Evolutionary conservation across 139 green algal genomes (phyloP), one percentile per base, ranked within the genome.

Genomic region (Chlamydomonas schloesseri): DNA sequence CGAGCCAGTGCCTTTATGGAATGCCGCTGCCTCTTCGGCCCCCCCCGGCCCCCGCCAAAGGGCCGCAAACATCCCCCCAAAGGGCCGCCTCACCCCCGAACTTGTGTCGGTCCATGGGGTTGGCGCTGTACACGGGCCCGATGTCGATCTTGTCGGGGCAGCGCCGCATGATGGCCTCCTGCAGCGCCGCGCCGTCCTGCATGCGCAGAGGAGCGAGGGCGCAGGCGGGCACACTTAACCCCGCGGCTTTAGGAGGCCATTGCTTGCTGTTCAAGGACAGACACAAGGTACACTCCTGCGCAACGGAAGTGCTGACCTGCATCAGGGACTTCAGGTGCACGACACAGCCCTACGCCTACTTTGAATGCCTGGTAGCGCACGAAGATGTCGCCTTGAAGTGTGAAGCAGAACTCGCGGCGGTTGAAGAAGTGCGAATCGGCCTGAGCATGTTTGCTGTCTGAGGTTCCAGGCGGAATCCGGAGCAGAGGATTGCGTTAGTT

Each of bases 281-380:
- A n/a, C n/a, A n/a, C n/a, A n/a, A n/a, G n/a, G n/a, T n/a, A n/a
- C n/a, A n/a, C n/a, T n/a, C 53, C 53, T 24, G 53, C 53, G 14
- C 53, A 60, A 60, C 53, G 53, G 14, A 73, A 13, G 10, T 62
- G n/a, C n/a, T n/a, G n/a, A n/a, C n/a, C n/a, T 50, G 42, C 8
- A 50, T 50, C 8, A 50, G 42, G 5, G 42, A 8, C 42, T 5
- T 50, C 42, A 50, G n/a, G n/a, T n/a, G n/a, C n/a, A 50, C 8
- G 8, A 50, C 6, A 8, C 42, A 13, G 5, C 42, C 42, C 42
- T 8, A 5, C 8, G 5, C 42, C 42, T 50, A 97, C 96, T 92
- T 98, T 96, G 94, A 99, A 99, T 2, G 94, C 97, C 89, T 99
- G 96, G 90, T 99, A 99, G n/a, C 98, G 93, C 33, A 99, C 94